These are phyloP conservation scores for Chlamydomonas incerta DNA, from an alignment of 139 green algal species.

Conservation along the genomic window DNA sequence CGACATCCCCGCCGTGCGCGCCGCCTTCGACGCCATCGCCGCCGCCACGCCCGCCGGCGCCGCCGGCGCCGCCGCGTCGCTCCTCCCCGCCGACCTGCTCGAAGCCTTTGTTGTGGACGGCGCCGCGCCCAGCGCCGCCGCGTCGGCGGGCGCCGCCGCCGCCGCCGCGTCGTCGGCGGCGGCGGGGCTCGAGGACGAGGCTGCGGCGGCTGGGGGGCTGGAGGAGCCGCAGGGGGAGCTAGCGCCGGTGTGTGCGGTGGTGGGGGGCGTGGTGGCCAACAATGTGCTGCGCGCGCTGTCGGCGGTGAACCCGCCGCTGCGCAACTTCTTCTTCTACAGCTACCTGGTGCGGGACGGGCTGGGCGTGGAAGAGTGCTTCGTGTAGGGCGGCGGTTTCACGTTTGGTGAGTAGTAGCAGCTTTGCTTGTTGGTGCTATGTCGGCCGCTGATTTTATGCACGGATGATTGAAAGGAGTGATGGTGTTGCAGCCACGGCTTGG, in stretches of 20 bases:
- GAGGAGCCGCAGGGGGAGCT: slow-evolving; percentile 52
- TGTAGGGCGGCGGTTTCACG: no score
- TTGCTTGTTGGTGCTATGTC: no score
- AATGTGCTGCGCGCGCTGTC: slow-evolving; percentile 89
- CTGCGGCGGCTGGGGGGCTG: background rate
- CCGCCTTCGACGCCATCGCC: background rate
- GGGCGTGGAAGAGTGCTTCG: slow-evolving; percentile 40
- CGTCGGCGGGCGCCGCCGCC: background rate
- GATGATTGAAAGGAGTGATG: no score
- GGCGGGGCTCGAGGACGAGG: no score
- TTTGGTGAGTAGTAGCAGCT: no score
- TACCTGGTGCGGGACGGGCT: slow-evolving; percentile 35
- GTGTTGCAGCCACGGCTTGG: no score
- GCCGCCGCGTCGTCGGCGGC: background rate
- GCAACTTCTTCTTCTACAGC: slow-evolving; percentile 90
- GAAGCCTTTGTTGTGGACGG: background rate
- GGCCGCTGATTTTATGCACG: no score
- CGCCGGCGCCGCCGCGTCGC: background rate
- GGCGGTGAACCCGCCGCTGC: slow-evolving; percentile 75
- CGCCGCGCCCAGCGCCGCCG: background rate
- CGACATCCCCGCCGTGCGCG: slow-evolving; percentile 39
- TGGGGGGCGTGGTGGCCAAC: slow-evolving; percentile 90
- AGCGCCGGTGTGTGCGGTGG: slow-evolving; percentile 77
- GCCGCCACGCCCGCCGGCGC: background rate
- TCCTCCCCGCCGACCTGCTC: slow-evolving; percentile 8